Conservation (phyloP, 768 basidiomycete genomes). For the Podaxis sp. region DNA sequence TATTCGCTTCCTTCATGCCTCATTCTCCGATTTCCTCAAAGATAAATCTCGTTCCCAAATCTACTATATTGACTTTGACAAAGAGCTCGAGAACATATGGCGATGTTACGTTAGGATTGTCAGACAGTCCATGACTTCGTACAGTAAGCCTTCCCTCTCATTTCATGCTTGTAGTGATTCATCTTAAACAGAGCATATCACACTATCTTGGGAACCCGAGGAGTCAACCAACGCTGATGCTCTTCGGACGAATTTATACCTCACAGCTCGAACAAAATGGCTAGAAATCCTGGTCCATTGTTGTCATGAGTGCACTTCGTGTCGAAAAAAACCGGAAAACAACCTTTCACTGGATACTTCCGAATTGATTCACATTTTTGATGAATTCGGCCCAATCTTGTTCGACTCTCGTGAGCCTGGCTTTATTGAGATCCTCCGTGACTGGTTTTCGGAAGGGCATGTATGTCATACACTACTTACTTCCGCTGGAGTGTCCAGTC, state of each 20-base stretch:
- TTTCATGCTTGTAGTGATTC: not conserved
- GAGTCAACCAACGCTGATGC: too few species aligned
- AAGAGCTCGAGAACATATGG: not conserved
- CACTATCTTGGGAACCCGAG: not conserved
- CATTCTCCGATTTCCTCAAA: not conserved
- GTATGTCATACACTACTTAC: not conserved
- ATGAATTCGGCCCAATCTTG: not conserved
- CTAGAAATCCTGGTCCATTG: not conserved
- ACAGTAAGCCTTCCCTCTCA: not conserved
- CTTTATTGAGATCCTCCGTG: not conserved
- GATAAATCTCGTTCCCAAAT: not conserved
- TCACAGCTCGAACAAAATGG: not conserved
- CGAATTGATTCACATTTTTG: not conserved
- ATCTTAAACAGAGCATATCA: not conserved
- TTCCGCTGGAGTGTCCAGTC: not conserved
- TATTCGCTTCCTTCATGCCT: not conserved
- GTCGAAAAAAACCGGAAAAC: not conserved
- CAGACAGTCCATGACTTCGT: not conserved
- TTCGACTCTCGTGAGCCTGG: not conserved
- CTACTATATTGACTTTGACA: not conserved
- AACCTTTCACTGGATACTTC: not conserved
- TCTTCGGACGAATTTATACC: not conserved
- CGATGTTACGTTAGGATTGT: not conserved
- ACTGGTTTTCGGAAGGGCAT: not conserved
- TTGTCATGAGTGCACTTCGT: not conserved